Conservation (phyloP, 768 basidiomycete species). For the Ramaria sp. region DNA sequence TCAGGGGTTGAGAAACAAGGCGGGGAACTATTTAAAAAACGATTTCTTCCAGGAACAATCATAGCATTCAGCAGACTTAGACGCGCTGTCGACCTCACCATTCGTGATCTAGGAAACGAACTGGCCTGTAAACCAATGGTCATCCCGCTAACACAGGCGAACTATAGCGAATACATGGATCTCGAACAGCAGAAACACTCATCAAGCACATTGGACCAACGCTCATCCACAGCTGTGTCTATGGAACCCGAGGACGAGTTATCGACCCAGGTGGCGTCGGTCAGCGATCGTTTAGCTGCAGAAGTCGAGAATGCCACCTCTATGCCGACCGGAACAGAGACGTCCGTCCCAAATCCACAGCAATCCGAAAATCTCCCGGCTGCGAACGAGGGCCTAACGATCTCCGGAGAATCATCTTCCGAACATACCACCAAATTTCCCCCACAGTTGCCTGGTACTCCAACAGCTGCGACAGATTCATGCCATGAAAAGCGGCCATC, state of each 20-base stretch:
- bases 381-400: no score
- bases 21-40: slow-evolving; percentile 12
- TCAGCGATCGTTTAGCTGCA: background rate
- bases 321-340: background rate
- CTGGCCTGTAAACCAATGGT: slow-evolving; percentile 11
- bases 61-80: slow-evolving; percentile 12
- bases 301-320: background rate
- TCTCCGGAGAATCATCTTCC: background rate
- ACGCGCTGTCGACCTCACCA: slow-evolving; percentile 14
- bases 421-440: background rate
- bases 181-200: background rate
- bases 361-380: background rate
- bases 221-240: background rate
- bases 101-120: slow-evolving; percentile 13
- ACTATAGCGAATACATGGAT: slow-evolving; percentile 14
- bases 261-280: background rate
- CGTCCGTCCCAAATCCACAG: background rate
- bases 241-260: background rate
- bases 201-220: background rate
- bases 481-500: background rate
- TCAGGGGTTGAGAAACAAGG: slow-evolving; percentile 14
- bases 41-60: slow-evolving; percentile 14
- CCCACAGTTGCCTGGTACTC: background rate
- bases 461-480: background rate
- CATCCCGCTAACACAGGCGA: slow-evolving; percentile 7